Base-by-base conservation (phyloP, 2,329 filamentous ascomycete genomes). In the Hypoxylon sp. region DNA sequence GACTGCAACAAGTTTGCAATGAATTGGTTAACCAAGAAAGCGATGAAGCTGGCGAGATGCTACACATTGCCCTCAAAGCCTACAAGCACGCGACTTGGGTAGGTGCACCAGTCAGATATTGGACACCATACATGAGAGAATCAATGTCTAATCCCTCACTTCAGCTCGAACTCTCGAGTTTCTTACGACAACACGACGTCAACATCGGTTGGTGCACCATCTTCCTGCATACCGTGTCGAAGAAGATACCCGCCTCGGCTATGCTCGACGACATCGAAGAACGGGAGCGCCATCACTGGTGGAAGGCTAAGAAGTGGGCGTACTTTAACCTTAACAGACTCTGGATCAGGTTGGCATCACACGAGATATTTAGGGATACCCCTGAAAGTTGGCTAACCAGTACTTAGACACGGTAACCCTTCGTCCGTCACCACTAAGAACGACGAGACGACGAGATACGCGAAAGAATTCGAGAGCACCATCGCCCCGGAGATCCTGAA, bases 251-350 rank as follows among this genome's bases (percentile, higher is more conserved):
- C 3, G 85, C 91, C 59, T 89, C 85, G 71, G 91, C 94, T 33
- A 89, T 98, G 86, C 79, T 84, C 61, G 93, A 96, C 64, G 92
- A 89, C 63, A 81, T 91, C 54, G 89, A 93, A 62, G 95, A 98
- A 76, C 89, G 96, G 61, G 96, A 98, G 80, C 87, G 91, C 74
- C 94, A 97, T 77, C 93, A 97, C 79, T 99, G 96, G 95, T 99
- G 95, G 95, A 99, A 98, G 84, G 92, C 94, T 69, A 98, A 98
- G 89, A 99, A 99, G 81, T 98, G 96, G 96, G 92, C 95, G 12
- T 99, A 97, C 80, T 97, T 96, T 75, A 98, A 98, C 79, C 81
- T 99, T 72, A 99, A 99, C 82, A 88, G 96, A 67, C 87, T 99
- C 16, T 99, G 96, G 76, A 94, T 98, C 72, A 88, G 93, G 92